Conservation (phyloP, 2,329 filamentous ascomycete species). For the Metarhizium album region DNA sequence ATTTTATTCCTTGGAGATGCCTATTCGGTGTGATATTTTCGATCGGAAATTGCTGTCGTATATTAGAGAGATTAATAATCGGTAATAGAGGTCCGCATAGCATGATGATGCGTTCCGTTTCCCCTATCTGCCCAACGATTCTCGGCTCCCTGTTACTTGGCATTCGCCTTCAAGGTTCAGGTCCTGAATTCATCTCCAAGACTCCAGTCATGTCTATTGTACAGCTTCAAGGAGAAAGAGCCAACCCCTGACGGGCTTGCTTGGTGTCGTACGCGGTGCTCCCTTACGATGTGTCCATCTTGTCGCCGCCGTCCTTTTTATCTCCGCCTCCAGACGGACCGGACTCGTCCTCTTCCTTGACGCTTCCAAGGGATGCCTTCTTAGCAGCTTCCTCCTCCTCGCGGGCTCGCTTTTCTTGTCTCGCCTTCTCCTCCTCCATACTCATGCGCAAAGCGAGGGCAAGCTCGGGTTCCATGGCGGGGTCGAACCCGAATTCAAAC, state of each 20-base stretch:
- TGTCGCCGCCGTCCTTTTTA: slow-evolving; percentile 44
- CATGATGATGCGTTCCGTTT: background rate
- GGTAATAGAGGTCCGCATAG: slow-evolving; percentile 18
- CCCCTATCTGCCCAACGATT: background rate
- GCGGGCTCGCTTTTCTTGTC: slow-evolving; percentile 76
- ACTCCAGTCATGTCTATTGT: slow-evolving; percentile 6
- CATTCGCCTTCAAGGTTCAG: background rate
- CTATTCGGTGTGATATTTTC: slow-evolving; percentile 88
- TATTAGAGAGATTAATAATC: slow-evolving; percentile 61
- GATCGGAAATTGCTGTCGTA: slow-evolving; percentile 77
- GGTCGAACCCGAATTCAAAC: slow-evolving; percentile 73
- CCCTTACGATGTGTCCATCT: slow-evolving; percentile 75
- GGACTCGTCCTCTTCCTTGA: slow-evolving; percentile 69
- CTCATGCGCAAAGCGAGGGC: slow-evolving; percentile 93
- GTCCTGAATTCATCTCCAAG: background rate
- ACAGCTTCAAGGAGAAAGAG: slow-evolving; percentile 14
- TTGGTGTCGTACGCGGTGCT: background rate
- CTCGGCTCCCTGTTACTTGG: background rate
- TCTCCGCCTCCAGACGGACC: slow-evolving; percentile 34
- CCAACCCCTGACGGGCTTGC: slow-evolving; percentile 3
- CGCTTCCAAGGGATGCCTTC: slow-evolving; percentile 68
- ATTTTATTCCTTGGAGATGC: slow-evolving; percentile 97
- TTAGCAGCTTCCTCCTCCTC: slow-evolving; percentile 62
- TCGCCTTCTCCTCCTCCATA: slow-evolving; percentile 93
- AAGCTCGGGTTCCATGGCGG: slow-evolving; percentile 82